phyloP scores from a whole-genome alignment of 257 asterid species.

The Nicotiana noctiflora region DNA sequence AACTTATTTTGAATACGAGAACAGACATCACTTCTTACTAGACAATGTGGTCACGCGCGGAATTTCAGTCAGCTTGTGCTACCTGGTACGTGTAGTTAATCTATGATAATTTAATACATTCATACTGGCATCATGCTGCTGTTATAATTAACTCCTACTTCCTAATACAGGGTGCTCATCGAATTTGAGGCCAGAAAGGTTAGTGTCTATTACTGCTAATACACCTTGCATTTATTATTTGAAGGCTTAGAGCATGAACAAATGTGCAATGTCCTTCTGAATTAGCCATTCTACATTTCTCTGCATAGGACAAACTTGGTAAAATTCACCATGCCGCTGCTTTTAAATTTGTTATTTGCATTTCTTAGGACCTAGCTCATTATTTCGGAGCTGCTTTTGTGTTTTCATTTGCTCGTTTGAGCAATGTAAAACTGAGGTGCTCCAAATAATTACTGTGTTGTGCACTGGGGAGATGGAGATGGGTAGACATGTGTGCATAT shows the following conservation, averaged over 20 bases:
- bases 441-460: not conserved
- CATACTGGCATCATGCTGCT: not conserved
- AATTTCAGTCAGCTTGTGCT: conserved; percentile 34
- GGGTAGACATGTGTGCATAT: not conserved
- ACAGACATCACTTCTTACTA: conserved; percentile 37
- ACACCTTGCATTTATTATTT: not conserved
- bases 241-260: not conserved
- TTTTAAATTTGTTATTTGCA: not conserved
- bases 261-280: not conserved
- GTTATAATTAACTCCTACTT: not conserved
- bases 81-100: conserved; percentile 35
- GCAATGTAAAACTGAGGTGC: not conserved
- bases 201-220: conserved; percentile 18
- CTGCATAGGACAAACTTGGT: not conserved
- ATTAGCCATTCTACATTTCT: not conserved
- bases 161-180: conserved; percentile 41
- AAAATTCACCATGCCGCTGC: not conserved
- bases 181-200: conserved; percentile 45
- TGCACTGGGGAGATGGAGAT: not conserved
- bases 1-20: conserved; percentile 15
- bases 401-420: conserved; percentile 2
- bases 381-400: not conserved
- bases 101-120: not conserved
- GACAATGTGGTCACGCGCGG: conserved; percentile 37
- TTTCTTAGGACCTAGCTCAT: not conserved